phyloP scores from a whole-genome alignment of 1,284 basidiomycete species.

The Fistulina hepatica region DNA sequence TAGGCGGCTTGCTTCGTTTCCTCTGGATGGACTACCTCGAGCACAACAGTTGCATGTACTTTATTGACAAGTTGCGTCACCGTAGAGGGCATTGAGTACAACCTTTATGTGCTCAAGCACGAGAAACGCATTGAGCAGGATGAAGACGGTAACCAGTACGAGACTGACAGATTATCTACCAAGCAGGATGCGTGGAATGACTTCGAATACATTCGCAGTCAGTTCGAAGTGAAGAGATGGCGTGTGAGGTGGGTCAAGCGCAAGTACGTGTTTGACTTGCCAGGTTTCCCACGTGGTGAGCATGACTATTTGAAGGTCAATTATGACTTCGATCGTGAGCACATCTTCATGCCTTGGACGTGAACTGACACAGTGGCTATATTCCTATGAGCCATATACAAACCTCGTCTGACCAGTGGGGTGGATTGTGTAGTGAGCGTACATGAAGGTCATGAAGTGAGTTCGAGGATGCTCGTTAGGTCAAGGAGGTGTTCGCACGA shows the following conservation, averaged over 20 bases:
- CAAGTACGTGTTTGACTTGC: constrained; percentile 89
- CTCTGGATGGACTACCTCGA: constrained; percentile 94
- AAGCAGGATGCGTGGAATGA: constrained; percentile 72
- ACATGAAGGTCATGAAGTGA: no score
- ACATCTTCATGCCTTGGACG: no score
- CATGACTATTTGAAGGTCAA: constrained; percentile 88
- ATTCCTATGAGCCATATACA: no score
- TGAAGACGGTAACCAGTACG: constrained; percentile 45
- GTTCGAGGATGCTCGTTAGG: no score
- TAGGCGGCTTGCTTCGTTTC: constrained; percentile 75
- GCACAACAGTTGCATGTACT: constrained; percentile 66
- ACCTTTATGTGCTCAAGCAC: constrained; percentile 88
- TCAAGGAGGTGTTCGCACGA: no score
- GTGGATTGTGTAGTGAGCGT: no score
- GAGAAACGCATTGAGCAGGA: constrained; percentile 51
- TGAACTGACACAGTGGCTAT: no score
- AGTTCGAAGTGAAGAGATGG: constrained; percentile 70
- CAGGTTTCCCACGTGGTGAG: constrained; percentile 73
- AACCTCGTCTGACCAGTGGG: no score
- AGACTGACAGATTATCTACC: constrained; percentile 68
- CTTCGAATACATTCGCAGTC: constrained; percentile 71
- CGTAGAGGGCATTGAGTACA: constrained; percentile 80
- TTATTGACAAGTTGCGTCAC: constrained; percentile 86
- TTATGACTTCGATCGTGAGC: constrained; percentile 73
- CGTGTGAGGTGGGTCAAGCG: constrained; percentile 78